These are phyloP conservation scores for Lentinula lateritia DNA, from an alignment of 768 basidiomycete genomes.

Conservation along the genomic window DNA sequence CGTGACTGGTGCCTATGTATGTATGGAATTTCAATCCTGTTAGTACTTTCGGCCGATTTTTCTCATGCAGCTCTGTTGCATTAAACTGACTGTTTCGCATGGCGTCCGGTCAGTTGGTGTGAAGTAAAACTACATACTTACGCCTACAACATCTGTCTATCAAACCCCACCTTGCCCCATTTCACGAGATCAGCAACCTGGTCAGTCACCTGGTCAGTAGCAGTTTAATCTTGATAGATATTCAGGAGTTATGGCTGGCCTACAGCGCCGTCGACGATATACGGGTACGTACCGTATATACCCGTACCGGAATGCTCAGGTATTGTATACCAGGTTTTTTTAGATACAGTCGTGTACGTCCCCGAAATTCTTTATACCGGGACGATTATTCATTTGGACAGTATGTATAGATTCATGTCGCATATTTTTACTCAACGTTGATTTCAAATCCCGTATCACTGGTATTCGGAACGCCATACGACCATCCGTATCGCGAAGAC, in stretches of 20 bases:
- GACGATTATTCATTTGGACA: background rate
- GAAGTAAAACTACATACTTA: too few species aligned
- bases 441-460: background rate
- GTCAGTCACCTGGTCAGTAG: too few species aligned
- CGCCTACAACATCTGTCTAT: too few species aligned
- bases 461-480: background rate
- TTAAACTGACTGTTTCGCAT: too few species aligned
- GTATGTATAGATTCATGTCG: background rate
- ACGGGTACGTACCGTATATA: background rate
- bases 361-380: background rate
- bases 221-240: too few species aligned
- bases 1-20: too few species aligned
- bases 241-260: too few species aligned
- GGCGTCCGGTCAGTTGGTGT: too few species aligned
- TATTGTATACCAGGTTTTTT: background rate
- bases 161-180: too few species aligned
- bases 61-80: background rate
- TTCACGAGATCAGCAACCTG: too few species aligned
- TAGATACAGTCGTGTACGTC: background rate
- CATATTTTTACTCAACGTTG: background rate
- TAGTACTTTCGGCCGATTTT: background rate
- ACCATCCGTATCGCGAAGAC: background rate
- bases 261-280: too few species aligned
- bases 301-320: background rate
- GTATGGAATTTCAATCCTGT: background rate